Conservation (phyloP, 2,329 filamentous ascomycete genomes). For the Huntiella abstrusa region DNA sequence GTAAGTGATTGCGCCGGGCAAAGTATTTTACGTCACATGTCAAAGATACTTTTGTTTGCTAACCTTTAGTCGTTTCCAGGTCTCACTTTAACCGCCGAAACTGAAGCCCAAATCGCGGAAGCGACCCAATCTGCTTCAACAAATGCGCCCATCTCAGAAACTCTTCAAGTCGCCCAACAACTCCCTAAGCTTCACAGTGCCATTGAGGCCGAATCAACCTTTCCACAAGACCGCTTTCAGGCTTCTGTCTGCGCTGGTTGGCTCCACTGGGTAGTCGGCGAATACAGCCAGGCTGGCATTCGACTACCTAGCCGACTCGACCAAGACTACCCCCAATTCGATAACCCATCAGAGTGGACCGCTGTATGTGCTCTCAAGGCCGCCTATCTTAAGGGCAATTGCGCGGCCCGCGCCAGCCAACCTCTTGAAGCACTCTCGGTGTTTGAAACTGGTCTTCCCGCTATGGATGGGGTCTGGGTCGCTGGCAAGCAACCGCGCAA, state of each 20-base stretch:
- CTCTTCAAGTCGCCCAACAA: slow-evolving; percentile 26
- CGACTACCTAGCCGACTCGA: slow-evolving; percentile 46
- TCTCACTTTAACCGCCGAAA: slow-evolving; percentile 49
- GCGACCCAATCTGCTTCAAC: slow-evolving; percentile 24
- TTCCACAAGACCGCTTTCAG: slow-evolving; percentile 48
- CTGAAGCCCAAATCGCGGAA: slow-evolving; percentile 45
- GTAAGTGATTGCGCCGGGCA: slow-evolving; percentile 32
- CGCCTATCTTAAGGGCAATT: slow-evolving; percentile 56
- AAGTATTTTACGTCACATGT: neutral
- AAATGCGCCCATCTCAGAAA: slow-evolving; percentile 24
- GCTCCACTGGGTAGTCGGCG: slow-evolving; percentile 61
- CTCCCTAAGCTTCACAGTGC: slow-evolving; percentile 33
- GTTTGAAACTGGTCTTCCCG: slow-evolving; percentile 47
- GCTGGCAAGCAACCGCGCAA: slow-evolving; percentile 32
- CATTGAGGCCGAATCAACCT: slow-evolving; percentile 36
- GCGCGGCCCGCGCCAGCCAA: slow-evolving; percentile 30
- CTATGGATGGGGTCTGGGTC: slow-evolving; percentile 33
- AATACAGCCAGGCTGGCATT: slow-evolving; percentile 42
- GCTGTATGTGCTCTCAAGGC: slow-evolving; percentile 65
- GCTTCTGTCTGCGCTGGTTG: slow-evolving; percentile 69
- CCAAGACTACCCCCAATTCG: slow-evolving; percentile 32
- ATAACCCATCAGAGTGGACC: slow-evolving; percentile 54
- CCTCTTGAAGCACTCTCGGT: slow-evolving; percentile 42
- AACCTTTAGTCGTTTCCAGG: slow-evolving; percentile 25
- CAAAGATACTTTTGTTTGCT: slow-evolving; percentile 4